Evolutionary conservation across 225 moss, liverwort and hornwort species (phyloP).

Genomic region (Pleurozium schreberi): DNA sequence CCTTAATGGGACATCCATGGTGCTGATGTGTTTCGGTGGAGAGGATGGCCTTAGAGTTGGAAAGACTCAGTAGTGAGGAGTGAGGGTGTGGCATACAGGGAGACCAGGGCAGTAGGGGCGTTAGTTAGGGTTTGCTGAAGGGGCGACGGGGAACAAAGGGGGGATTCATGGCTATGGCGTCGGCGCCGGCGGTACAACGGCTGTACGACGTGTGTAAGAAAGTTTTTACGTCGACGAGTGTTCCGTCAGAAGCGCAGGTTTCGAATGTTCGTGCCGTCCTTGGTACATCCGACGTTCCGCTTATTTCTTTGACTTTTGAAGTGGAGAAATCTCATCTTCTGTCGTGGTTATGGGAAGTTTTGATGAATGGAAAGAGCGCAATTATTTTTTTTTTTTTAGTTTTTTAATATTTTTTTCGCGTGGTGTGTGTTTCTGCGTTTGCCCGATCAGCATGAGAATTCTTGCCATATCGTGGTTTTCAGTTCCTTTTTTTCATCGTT

Average conservation of each 20-base stretch:
- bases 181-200: conserved; percentile 62
- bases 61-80: background rate
- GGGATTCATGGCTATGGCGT: conserved; percentile 24
- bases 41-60: background rate
- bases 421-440: background rate
- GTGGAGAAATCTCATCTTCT: background rate
- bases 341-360: too few species aligned
- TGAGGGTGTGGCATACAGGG: background rate
- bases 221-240: conserved; percentile 50
- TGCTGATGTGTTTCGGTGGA: background rate
- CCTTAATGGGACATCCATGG: background rate
- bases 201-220: conserved; percentile 85
- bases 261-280: conserved; percentile 61
- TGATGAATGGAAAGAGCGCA: background rate
- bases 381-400: background rate
- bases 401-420: background rate
- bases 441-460: background rate
- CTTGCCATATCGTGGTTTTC: background rate
- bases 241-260: conserved; percentile 58
- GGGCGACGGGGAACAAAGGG: background rate
- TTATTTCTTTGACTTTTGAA: background rate
- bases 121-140: background rate
- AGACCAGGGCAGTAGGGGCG: background rate
- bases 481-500: background rate
- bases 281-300: conserved; percentile 8